Conservation (phyloP, 2,329 filamentous ascomycete species). For the Colletotrichum somersetense region DNA sequence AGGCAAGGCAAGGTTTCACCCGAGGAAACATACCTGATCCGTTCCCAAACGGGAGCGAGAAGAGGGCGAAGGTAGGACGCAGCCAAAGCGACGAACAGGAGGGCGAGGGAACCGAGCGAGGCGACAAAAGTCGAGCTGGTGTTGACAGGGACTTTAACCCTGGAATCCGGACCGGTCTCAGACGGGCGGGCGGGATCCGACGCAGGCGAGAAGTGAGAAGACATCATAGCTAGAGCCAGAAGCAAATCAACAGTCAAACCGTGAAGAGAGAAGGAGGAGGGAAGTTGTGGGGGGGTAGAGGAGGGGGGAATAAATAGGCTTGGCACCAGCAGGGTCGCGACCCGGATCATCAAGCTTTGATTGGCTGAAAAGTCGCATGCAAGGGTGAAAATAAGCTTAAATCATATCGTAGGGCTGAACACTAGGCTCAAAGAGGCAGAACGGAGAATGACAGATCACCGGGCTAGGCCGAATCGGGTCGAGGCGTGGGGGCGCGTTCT, state of each 20-base stretch:
- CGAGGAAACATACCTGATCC: not conserved
- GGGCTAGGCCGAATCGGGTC: not conserved
- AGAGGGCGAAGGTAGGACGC: not conserved
- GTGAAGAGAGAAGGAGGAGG: slow-evolving; percentile 12
- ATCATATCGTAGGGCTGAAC: not conserved
- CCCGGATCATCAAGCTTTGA: slow-evolving; percentile 1
- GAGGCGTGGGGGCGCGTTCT: not conserved
- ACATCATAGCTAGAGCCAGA: slow-evolving; percentile 23
- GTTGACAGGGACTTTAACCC: slow-evolving; percentile 19
- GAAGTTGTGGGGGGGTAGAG: not conserved
- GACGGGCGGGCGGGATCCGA: slow-evolving; percentile 19
- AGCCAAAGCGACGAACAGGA: not conserved
- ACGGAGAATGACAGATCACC: fast-evolving
- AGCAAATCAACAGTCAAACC: slow-evolving; percentile 17
- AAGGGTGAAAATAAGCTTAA: not conserved
- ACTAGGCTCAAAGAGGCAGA: not conserved
- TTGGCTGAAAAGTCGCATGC: not conserved
- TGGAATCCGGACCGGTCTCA: slow-evolving; percentile 21
- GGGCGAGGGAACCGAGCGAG: slow-evolving; percentile 15
- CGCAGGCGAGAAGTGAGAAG: slow-evolving; percentile 26
- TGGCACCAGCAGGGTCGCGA: not conserved
- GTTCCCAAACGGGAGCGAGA: not conserved
- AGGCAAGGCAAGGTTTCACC: not conserved
- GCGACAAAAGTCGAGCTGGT: slow-evolving; percentile 17
- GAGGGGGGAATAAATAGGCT: not conserved